A percentile compares a stretch with the other conserved stretches of the same genome.
Conservation (phyloP, 345 rosid species). For the Iberis pinnata region DNA sequence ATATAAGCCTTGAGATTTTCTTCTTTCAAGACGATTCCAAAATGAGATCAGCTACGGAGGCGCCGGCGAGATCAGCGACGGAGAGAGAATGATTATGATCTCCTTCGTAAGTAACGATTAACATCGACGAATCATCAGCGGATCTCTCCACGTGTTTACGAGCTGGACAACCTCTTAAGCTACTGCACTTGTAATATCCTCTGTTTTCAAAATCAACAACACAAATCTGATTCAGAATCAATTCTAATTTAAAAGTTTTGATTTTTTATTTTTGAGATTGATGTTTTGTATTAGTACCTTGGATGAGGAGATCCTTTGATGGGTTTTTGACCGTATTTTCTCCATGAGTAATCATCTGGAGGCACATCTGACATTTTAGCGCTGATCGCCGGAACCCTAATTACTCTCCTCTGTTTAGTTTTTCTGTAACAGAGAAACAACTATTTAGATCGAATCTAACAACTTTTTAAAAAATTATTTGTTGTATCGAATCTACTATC, state of each 20-base stretch:
- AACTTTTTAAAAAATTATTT: not conserved
- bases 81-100: constrained; percentile 77
- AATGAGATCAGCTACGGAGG: constrained; percentile 46
- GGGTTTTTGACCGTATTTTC: constrained; percentile 97
- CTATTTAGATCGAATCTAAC: constrained; percentile 6
- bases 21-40: constrained; percentile 66
- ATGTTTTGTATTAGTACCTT: constrained; percentile 37
- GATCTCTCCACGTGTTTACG: constrained; percentile 97
- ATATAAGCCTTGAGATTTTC: not conserved
- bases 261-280: too few relatives aligned
- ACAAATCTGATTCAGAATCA: not conserved
- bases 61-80: constrained; percentile 46
- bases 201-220: constrained; percentile 34
- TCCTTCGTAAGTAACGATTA: constrained; percentile 86
- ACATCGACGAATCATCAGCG: constrained; percentile 68
- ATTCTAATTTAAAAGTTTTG: not conserved
- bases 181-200: constrained; percentile 97
- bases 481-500: constrained; percentile 3
- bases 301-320: constrained; percentile 98
- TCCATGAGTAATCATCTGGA: constrained; percentile 94
- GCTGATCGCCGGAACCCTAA: constrained; percentile 90
- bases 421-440: constrained; percentile 41
- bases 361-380: constrained; percentile 88
- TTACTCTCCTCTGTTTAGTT: constrained; percentile 53
- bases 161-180: constrained; percentile 91